Evolutionary conservation across 805 yeast species (phyloP).

Genomic region (Zygosaccharomyces rouxii): DNA sequence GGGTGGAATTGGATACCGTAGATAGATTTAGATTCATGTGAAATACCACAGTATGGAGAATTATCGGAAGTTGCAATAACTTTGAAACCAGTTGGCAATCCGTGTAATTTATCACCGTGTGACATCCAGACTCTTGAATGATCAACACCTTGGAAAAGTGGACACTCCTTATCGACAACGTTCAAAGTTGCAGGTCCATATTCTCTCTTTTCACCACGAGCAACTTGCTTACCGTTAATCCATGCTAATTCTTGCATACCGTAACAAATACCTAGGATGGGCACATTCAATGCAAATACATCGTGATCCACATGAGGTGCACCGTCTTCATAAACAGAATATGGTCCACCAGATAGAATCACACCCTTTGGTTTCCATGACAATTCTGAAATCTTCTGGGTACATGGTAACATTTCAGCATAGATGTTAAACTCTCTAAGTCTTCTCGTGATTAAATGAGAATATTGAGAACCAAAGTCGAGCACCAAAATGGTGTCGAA

Average conservation of each 20-base stretch:
- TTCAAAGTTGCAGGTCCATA: conserved; percentile 92
- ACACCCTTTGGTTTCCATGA: conserved; percentile 95
- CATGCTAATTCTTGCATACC: conserved; percentile 99
- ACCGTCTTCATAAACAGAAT: conserved; percentile 91
- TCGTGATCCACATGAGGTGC: conserved; percentile 98
- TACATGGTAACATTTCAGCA: conserved; percentile 99
- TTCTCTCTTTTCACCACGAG: conserved; percentile 95
- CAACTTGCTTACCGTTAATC: conserved; percentile 88
- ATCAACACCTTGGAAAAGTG: conserved; percentile 82
- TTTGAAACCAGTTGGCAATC: conserved; percentile 84
- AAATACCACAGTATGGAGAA: conserved; percentile 94
- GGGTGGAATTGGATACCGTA: conserved; percentile 99
- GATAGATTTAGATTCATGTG: conserved; percentile 65
- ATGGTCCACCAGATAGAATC: conserved; percentile 95
- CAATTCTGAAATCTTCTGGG: conserved; percentile 90
- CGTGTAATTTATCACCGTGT: conserved; percentile 92
- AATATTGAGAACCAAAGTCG: conserved; percentile 98
- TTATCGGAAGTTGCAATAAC: conserved; percentile 87
- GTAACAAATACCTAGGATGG: conserved; percentile 95
- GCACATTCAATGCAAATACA: conserved; percentile 84
- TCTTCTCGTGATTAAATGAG: conserved; percentile 94
- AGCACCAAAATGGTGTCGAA: conserved; percentile 96
- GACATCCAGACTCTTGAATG: conserved; percentile 99
- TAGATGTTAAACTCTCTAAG: conserved; percentile 96
- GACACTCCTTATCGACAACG: conserved; percentile 62